Evolutionary conservation across 2,329 filamentous ascomycete species (phyloP).

Genomic region (Simplicillium aogashimaense): DNA sequence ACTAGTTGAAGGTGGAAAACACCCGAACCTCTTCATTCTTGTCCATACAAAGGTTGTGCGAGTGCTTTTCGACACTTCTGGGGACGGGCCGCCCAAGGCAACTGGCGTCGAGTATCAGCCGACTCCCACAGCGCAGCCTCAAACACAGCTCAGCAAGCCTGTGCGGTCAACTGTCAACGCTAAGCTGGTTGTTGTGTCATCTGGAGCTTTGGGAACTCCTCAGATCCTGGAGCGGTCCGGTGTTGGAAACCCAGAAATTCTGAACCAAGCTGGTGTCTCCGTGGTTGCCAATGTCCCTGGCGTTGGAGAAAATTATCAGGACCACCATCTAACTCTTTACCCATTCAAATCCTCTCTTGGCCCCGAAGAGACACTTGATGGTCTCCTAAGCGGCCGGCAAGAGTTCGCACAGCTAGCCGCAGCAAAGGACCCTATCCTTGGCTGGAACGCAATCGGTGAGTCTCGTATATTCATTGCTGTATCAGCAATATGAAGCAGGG

Average conservation of each 20-base stretch:
- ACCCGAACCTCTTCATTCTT: slow-evolving; percentile 44
- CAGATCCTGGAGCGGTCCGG: slow-evolving; percentile 49
- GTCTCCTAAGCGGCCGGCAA: slow-evolving; percentile 12
- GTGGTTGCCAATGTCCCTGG: slow-evolving; percentile 35
- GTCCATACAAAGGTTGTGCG: slow-evolving; percentile 42
- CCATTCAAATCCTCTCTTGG: slow-evolving; percentile 36
- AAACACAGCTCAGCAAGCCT: not conserved
- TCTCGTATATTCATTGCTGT: not conserved
- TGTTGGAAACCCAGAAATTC: slow-evolving; percentile 36
- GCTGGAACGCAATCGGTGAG: slow-evolving; percentile 37
- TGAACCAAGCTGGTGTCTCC: slow-evolving; percentile 31
- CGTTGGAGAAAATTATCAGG: slow-evolving; percentile 37
- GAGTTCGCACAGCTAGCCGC: slow-evolving; percentile 11
- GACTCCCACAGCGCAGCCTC: slow-evolving; percentile 3
- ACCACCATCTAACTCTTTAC: slow-evolving; percentile 37
- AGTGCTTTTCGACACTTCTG: slow-evolving; percentile 33
- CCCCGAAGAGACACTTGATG: slow-evolving; percentile 32
- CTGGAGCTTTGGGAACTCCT: slow-evolving; percentile 38
- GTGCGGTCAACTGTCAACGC: slow-evolving; percentile 28
- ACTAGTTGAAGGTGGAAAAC: slow-evolving; percentile 31
- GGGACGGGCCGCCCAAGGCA: slow-evolving; percentile 31
- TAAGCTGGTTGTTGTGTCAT: slow-evolving; percentile 40
- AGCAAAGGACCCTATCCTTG: slow-evolving; percentile 25
- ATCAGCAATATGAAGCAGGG: not conserved
- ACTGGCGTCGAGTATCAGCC: slow-evolving; percentile 41